Evolutionary conservation across 768 basidiomycete species (phyloP), one percentile per base, ranked within the genome.

Genomic region (Sutorius australiensis): DNA sequence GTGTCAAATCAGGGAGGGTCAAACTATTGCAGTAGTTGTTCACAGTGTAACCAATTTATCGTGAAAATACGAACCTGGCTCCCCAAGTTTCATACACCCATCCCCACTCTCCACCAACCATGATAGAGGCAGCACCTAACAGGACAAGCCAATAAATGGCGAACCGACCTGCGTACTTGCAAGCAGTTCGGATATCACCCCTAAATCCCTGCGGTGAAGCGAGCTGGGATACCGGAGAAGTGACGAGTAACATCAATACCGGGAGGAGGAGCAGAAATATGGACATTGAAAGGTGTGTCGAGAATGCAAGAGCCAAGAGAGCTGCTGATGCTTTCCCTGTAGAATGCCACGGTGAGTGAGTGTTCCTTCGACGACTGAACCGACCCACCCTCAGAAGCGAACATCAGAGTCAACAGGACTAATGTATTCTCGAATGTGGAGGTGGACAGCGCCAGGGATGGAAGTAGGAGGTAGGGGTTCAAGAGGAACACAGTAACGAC

Each of bases 31-130:
- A 7, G 6, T 17, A 40, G 6, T 31, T 13, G 21, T 53, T 53
- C 31, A 39, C 36, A 19, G 40, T 6, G 27, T 13, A 8, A 41
- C 33, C 5, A 41, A 46, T 5, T 30, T 21, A 7, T 40, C 12
- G 39, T 3, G 39, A 40, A 61, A 43, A 47, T 3, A 64, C 61
- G 40, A 63, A 94, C 93, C 80, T 85, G 47, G 89, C 84, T 14
- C 91, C 89, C 92, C 92, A 95, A 0, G 90, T 91, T 62, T 86
- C 82, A 16, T 72, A 66, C 48, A 89, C 69, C 92, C 92, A 95
- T 21, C 69, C 67, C 75, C 73, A 80, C 38, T 80, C 77, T 28
- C 86, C 89, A 8, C 80, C 75, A 1, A 81, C 75, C 3, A 87
- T 61, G 2, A 79, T 79, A 6, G 82, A 84, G 1, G 78, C 67